Evolutionary conservation across 2,329 filamentous ascomycete genomes (phyloP).

Genomic region (Akanthomyces lecanii): DNA sequence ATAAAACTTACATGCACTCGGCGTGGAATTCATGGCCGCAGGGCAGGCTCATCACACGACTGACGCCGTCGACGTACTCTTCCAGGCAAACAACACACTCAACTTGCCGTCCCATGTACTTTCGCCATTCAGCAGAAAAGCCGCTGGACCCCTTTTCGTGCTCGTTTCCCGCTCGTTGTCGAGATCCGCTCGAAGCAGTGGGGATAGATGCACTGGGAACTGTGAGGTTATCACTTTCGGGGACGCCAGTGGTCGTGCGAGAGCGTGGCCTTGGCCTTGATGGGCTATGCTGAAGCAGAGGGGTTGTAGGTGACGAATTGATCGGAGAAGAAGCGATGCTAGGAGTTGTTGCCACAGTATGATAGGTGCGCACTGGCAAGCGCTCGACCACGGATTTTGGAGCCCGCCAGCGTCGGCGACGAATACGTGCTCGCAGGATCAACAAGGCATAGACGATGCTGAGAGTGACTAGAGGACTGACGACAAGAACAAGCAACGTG

Average conservation of each 20-base stretch:
- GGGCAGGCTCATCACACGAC: conserved; percentile 91
- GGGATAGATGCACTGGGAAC: conserved; percentile 41
- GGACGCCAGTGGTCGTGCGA: conserved; percentile 58
- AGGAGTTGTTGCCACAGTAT: conserved; percentile 68
- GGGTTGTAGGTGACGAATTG: conserved; percentile 69
- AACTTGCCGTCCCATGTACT: conserved; percentile 64
- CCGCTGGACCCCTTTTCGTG: conserved; percentile 45
- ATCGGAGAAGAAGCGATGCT: conserved; percentile 57
- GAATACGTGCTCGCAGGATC: conserved; percentile 81
- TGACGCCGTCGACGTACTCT: conserved; percentile 92
- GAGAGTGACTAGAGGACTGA: conserved; percentile 87
- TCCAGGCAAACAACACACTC: conserved; percentile 97
- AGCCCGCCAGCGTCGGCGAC: conserved; percentile 88
- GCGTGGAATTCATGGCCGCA: conserved; percentile 98
- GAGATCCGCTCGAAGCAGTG: conserved; percentile 31
- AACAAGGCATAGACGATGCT: conserved; percentile 89
- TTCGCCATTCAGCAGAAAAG: conserved; percentile 54
- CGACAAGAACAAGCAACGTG: conserved; percentile 90
- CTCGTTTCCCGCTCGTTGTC: conserved; percentile 31
- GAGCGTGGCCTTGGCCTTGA: conserved; percentile 58
- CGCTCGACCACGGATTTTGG: conserved; percentile 94
- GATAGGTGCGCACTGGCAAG: conserved; percentile 92
- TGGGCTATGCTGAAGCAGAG: conserved; percentile 62
- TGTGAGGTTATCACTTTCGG: conserved; percentile 45
- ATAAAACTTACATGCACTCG: conserved; percentile 85